Percentiles rank a stretch among this genome's conserved stretches.
These are phyloP conservation scores for Amphicarpaea edgeworthii DNA, from an alignment of 306 rosid genomes.

Conservation along the genomic window DNA sequence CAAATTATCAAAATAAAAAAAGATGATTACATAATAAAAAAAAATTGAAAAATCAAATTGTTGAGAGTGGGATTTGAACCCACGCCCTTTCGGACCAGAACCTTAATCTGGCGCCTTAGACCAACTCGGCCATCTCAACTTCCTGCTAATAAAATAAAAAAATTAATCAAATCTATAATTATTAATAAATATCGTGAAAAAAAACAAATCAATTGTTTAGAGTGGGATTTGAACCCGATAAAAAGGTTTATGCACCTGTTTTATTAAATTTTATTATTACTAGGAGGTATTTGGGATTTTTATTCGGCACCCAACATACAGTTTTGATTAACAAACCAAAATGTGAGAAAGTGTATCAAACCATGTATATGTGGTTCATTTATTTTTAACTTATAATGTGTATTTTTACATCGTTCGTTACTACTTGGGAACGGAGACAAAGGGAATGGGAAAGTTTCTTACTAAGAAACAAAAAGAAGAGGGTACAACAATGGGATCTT, in stretches of 20 bases:
- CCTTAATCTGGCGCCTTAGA: slow-evolving; percentile 76
- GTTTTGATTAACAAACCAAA: background rate
- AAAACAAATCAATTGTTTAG: too few relatives aligned
- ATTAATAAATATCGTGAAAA: too few relatives aligned
- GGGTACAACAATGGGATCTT: slow-evolving; percentile 38
- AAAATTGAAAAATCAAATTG: slow-evolving; percentile 1
- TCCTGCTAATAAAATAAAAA: too few relatives aligned
- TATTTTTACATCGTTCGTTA: background rate
- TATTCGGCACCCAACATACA: background rate
- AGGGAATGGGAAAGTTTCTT: slow-evolving; percentile 29
- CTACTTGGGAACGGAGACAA: background rate
- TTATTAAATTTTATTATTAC: too few relatives aligned
- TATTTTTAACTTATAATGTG: too few relatives aligned
- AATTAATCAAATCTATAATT: too few relatives aligned
- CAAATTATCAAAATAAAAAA: too few relatives aligned
- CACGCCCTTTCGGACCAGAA: slow-evolving; percentile 85
- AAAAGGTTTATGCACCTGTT: too few relatives aligned
- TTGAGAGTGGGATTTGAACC: slow-evolving; percentile 83
- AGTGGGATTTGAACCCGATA: too few relatives aligned
- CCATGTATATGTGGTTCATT: too few relatives aligned
- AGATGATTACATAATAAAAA: too few relatives aligned
- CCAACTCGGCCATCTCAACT: slow-evolving; percentile 77
- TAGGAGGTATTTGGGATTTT: too few relatives aligned
- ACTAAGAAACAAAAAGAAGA: slow-evolving; percentile 56
- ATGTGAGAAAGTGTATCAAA: background rate